These are phyloP conservation scores for Boletus rex-veris DNA, from an alignment of 768 basidiomycete genomes.

Conservation along the genomic window DNA sequence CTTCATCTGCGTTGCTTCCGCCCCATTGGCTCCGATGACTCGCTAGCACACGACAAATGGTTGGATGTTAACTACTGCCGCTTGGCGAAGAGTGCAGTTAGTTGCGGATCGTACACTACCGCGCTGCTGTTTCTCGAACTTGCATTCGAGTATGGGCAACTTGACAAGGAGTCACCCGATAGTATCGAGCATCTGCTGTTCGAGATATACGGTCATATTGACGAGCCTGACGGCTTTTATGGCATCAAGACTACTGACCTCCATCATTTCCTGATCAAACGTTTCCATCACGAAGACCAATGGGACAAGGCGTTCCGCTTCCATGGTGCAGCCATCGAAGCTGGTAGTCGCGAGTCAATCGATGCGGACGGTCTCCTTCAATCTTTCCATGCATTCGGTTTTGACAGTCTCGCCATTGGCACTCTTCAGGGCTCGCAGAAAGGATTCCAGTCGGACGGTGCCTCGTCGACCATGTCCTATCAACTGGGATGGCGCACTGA, in stretches of 20 bases:
- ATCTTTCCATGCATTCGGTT: conserved; percentile 86
- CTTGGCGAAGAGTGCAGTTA: conserved; percentile 68
- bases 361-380: conserved; percentile 66
- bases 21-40: conserved; percentile 36
- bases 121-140: conserved; percentile 88
- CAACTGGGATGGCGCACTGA: conserved; percentile 92
- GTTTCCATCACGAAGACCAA: conserved; percentile 89
- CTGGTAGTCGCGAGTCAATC: conserved; percentile 39
- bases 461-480: conserved; percentile 56
- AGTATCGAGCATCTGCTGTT: conserved; percentile 72
- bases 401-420: conserved; percentile 80
- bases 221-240: conserved; percentile 98
- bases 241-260: conserved; percentile 80
- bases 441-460: conserved; percentile 25
- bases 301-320: conserved; percentile 90
- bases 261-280: conserved; percentile 74
- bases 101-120: conserved; percentile 83
- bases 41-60: conserved; percentile 73
- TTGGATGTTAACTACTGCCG: conserved; percentile 70
- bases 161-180: conserved; percentile 24
- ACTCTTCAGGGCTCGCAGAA: conserved; percentile 48
- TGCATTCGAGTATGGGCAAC: conserved; percentile 48
- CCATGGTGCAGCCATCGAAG: conserved; percentile 82
- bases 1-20: conserved; percentile 76
- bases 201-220: conserved; percentile 91